These are phyloP conservation scores for Eudorina sp. DNA, from an alignment of 139 green algal species.

Conservation along the genomic window DNA sequence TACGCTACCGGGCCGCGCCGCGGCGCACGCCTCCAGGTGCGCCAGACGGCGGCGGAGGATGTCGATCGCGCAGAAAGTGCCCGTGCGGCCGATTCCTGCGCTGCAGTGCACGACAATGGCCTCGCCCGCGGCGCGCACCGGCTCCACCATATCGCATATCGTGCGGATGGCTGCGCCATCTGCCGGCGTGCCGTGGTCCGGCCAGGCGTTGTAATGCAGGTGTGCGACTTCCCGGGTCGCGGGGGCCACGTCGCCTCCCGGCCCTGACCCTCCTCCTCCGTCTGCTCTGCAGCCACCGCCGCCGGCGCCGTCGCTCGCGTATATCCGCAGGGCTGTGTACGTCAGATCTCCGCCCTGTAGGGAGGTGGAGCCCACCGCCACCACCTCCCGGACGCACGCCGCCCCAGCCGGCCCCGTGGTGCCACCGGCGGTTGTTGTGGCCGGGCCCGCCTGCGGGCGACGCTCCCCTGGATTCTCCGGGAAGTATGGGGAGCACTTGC, in stretches of 20 bases:
- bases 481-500: slow-evolving; percentile 69
- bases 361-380: neutral
- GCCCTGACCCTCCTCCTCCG: no score
- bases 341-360: slow-evolving; percentile 49
- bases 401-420: neutral
- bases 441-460: neutral
- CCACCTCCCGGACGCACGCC: slow-evolving; percentile 22
- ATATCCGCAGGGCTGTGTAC: slow-evolving; percentile 22
- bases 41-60: slow-evolving; percentile 76
- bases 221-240: slow-evolving; percentile 36
- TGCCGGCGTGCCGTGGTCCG: slow-evolving; percentile 72
- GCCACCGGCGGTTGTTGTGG: neutral
- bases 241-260: neutral
- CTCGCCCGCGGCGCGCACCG: neutral
- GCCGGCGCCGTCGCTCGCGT: neutral
- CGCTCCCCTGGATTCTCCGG: slow-evolving; percentile 5
- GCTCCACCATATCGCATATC: slow-evolving; percentile 62
- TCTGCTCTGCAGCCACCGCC: no score
- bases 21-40: slow-evolving; percentile 33
- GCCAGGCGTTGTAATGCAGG: slow-evolving; percentile 75
- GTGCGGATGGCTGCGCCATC: slow-evolving; percentile 55
- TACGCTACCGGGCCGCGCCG: slow-evolving; percentile 5
- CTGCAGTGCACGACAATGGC: slow-evolving; percentile 72
- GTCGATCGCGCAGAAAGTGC: slow-evolving; percentile 88
- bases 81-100: slow-evolving; percentile 85